phyloP scores from a whole-genome alignment of 192 early-diverging fungal species.

The Cetraspora pellucida region DNA sequence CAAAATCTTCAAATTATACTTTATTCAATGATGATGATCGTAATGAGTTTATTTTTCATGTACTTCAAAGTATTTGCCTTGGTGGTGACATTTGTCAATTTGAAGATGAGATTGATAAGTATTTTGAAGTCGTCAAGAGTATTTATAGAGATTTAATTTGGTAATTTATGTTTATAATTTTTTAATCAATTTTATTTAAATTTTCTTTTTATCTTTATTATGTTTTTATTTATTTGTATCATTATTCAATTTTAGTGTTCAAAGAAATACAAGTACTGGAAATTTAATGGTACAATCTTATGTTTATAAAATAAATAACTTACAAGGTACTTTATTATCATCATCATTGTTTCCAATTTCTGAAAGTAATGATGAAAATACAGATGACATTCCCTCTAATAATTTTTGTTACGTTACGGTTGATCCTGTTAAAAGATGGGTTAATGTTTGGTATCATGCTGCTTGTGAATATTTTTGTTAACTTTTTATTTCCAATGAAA shows the following conservation, averaged over 20 bases:
- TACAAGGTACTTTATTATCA: background rate
- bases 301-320: constrained; percentile 19
- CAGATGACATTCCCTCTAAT: background rate
- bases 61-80: background rate
- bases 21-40: background rate
- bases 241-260: background rate
- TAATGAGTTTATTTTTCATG: constrained; percentile 1
- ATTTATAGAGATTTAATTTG: constrained; percentile 13
- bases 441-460: constrained; percentile 19
- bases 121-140: background rate
- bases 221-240: background rate
- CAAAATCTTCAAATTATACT: background rate
- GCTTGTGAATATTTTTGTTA: constrained; percentile 16
- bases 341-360: background rate
- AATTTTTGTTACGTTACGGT: constrained; percentile 3
- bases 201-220: background rate
- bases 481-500: background rate
- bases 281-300: constrained; percentile 4
- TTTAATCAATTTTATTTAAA: background rate
- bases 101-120: background rate
- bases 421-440: constrained; percentile 6
- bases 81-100: constrained; percentile 6
- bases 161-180: background rate
- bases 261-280: background rate
- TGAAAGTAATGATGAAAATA: background rate